A percentile compares a stretch with the other conserved stretches of the same genome.
Evolutionary conservation across 2,329 filamentous ascomycete genomes (phyloP).

Genomic region (Phaeosphaeria sp.): DNA sequence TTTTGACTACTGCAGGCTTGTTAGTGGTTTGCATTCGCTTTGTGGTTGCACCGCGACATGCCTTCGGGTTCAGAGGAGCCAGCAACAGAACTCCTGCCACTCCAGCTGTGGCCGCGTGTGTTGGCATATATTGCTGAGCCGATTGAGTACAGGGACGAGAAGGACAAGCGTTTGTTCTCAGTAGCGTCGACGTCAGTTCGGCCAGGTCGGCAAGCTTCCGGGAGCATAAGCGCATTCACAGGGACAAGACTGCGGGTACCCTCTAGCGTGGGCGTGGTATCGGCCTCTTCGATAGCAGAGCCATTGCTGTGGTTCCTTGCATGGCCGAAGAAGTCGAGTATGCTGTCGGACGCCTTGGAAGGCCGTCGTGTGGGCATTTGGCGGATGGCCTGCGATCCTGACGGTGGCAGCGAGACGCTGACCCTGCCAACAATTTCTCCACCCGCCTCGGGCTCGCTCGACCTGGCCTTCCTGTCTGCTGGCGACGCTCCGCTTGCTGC

Average conservation of each 20-base stretch:
- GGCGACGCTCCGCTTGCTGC: slow-evolving; percentile 47
- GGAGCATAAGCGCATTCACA: slow-evolving; percentile 45
- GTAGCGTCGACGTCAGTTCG: slow-evolving; percentile 52
- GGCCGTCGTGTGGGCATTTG: slow-evolving; percentile 51
- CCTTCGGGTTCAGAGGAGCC: slow-evolving; percentile 54
- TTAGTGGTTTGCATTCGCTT: slow-evolving; percentile 5
- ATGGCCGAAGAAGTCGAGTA: slow-evolving; percentile 31
- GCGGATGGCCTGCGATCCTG: slow-evolving; percentile 52
- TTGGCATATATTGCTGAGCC: slow-evolving; percentile 64
- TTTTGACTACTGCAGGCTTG: slow-evolving; percentile 28
- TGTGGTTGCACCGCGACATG: slow-evolving; percentile 21
- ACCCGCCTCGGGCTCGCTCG: slow-evolving; percentile 66
- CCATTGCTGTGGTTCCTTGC: slow-evolving; percentile 38
- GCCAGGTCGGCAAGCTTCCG: slow-evolving; percentile 57
- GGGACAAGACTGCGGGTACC: slow-evolving; percentile 24
- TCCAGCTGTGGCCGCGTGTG: slow-evolving; percentile 60
- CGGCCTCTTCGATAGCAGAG: slow-evolving; percentile 57
- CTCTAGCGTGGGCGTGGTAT: slow-evolving; percentile 51
- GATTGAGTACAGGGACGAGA: slow-evolving; percentile 75
- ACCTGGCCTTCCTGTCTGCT: slow-evolving; percentile 61
- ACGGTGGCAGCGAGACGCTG: slow-evolving; percentile 70
- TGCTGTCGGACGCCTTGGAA: slow-evolving; percentile 52
- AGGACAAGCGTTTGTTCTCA: slow-evolving; percentile 71
- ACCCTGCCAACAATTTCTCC: slow-evolving; percentile 65
- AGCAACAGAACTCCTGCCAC: slow-evolving; percentile 53